These are phyloP conservation scores for Stentor roeselii DNA, from an alignment of 73 alveolate genomes.

Conservation along the genomic window DNA sequence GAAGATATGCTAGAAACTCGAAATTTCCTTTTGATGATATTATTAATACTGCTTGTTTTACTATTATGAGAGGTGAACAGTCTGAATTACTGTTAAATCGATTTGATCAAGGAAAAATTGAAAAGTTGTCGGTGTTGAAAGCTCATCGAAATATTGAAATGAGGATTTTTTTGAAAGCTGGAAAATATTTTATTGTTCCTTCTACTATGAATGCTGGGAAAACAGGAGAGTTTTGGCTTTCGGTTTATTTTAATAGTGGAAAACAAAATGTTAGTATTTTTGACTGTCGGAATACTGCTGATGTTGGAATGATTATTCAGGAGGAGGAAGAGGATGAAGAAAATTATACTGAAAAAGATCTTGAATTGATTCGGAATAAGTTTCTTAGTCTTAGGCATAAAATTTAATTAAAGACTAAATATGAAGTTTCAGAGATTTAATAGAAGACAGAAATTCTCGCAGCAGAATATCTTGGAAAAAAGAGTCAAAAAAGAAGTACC, in stretches of 20 bases:
- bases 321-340: constrained; percentile 35
- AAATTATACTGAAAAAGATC: too few species aligned
- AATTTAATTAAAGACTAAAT: too few species aligned
- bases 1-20: constrained; percentile 40
- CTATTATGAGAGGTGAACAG: constrained; percentile 31
- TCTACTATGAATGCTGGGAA: constrained; percentile 37
- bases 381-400: neutral
- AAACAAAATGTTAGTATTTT: neutral
- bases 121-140: constrained; percentile 31
- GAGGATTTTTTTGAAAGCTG: constrained; percentile 31
- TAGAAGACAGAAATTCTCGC: neutral
- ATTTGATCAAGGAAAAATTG: constrained; percentile 37
- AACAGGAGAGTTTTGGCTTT: constrained; percentile 24
- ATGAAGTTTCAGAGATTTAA: neutral
- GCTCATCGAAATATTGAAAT: constrained; percentile 46
- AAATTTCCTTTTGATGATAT: constrained; percentile 40
- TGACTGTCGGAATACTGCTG: neutral
- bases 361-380: neutral
- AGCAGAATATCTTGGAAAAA: neutral
- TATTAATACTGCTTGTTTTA: constrained; percentile 40
- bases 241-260: constrained; percentile 30
- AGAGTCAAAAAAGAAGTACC: constrained; percentile 31
- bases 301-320: constrained; percentile 23
- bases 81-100: constrained; percentile 17
- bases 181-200: constrained; percentile 46